These are phyloP conservation scores for Populus trichocarpa DNA, from an alignment of 441 rosid species.

Conservation along the genomic window DNA sequence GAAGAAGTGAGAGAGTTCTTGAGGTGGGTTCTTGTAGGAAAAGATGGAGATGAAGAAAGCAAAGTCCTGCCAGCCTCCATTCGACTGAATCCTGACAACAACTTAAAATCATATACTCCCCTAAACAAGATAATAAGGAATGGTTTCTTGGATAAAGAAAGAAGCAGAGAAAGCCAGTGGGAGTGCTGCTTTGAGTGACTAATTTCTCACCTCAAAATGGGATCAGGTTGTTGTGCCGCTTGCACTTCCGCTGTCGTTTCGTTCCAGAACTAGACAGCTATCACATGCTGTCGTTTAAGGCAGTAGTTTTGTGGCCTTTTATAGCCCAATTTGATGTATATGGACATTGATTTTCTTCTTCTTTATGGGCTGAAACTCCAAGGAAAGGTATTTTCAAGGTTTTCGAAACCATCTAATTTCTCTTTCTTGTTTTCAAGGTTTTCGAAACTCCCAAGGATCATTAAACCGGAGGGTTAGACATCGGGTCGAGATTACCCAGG, in stretches of 20 bases:
- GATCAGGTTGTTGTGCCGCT: slow-evolving; percentile 14
- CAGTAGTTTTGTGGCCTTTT: neutral
- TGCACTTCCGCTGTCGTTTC: neutral
- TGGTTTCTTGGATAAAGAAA: neutral
- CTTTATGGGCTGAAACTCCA: too few species aligned
- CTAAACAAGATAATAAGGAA: neutral
- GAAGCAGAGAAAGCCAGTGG: slow-evolving; percentile 9
- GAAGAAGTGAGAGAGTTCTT: slow-evolving; percentile 47
- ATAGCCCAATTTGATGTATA: neutral
- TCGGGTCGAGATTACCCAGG: too few species aligned
- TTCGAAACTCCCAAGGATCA: neutral
- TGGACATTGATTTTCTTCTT: too few species aligned
- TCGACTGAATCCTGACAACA: neutral
- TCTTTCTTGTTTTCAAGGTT: too few species aligned
- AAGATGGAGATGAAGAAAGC: slow-evolving; percentile 60
- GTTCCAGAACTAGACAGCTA: neutral
- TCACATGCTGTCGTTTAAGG: neutral
- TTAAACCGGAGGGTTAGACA: too few species aligned
- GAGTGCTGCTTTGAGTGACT: slow-evolving; percentile 8
- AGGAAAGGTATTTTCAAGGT: too few species aligned
- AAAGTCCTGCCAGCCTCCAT: slow-evolving; percentile 72
- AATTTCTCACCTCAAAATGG: slow-evolving; percentile 28
- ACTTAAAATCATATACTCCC: neutral
- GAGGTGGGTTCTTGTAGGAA: slow-evolving; percentile 49
- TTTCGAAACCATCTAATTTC: neutral